These are phyloP conservation scores for Grigorovia jiainica DNA, from an alignment of 805 yeast species.

Conservation along the genomic window DNA sequence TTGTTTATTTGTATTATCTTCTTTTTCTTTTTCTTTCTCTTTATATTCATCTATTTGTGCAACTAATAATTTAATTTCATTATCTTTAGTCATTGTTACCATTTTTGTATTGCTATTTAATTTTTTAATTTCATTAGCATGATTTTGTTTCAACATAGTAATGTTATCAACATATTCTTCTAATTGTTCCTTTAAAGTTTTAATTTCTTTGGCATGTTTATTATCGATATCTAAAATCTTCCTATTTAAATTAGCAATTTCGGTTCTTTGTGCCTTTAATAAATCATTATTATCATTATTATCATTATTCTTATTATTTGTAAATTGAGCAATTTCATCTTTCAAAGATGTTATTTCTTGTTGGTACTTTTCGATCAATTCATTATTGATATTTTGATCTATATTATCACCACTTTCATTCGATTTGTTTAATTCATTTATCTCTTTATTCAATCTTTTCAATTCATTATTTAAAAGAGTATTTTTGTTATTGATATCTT, in stretches of 20 bases:
- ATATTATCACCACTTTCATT: neutral
- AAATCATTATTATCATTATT: neutral
- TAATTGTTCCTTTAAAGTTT: neutral
- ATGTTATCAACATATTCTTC: neutral
- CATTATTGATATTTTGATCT: neutral
- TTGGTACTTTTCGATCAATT: slow-evolving; percentile 1
- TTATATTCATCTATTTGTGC: neutral
- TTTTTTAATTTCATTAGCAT: neutral
- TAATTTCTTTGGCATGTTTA: slow-evolving; percentile 1
- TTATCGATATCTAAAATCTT: neutral
- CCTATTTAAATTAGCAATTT: slow-evolving; percentile 2
- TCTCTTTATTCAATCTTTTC: slow-evolving; percentile 31
- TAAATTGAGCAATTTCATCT: neutral
- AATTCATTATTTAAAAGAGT: slow-evolving; percentile 58
- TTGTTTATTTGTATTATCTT: too few species aligned
- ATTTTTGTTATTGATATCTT: slow-evolving; percentile 51
- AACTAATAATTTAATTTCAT: neutral
- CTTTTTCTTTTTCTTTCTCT: neutral
- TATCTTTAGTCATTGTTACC: neutral
- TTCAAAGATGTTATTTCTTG: neutral
- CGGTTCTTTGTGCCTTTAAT: slow-evolving; percentile 1
- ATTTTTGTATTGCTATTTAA: neutral
- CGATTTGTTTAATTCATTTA: slow-evolving; percentile 2
- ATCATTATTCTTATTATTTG: neutral
- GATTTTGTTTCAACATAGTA: neutral